phyloP scores from a whole-genome alignment of 2,329 filamentous ascomycete genomes.

The Mollisiaceae sp. region DNA sequence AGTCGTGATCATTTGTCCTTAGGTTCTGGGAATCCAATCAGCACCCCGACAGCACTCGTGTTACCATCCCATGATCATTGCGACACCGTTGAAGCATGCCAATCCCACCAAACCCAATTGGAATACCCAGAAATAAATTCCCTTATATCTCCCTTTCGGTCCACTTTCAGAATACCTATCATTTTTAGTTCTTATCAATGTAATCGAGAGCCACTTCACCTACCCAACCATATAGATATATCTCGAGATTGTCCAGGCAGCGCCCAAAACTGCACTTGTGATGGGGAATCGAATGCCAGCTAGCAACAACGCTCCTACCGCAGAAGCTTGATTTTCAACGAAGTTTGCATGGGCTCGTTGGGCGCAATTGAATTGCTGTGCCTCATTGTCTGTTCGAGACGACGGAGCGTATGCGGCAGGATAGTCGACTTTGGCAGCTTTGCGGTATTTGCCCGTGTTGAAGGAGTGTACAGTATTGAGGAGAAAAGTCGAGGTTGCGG shows the following conservation, averaged over 20 bases:
- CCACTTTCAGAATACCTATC: constrained; percentile 49
- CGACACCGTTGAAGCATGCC: constrained; percentile 35
- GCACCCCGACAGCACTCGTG: background rate
- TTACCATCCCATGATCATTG: constrained; percentile 36
- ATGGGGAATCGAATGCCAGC: constrained; percentile 61
- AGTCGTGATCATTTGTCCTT: background rate
- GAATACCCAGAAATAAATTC: constrained; percentile 32
- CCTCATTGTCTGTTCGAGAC: constrained; percentile 39
- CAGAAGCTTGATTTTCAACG: constrained; percentile 62
- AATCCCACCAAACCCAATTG: constrained; percentile 37
- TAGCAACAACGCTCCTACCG: constrained; percentile 59
- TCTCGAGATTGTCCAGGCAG: constrained; percentile 57
- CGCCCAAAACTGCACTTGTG: constrained; percentile 54
- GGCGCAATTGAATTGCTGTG: constrained; percentile 66
- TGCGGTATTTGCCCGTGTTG: constrained; percentile 56
- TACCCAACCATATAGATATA: constrained; percentile 61
- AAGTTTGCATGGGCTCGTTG: constrained; percentile 69
- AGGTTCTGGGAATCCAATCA: background rate
- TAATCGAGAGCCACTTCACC: constrained; percentile 12
- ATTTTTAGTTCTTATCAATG: constrained; percentile 44
- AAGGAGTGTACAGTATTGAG: constrained; percentile 59
- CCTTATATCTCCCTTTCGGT: constrained; percentile 35
- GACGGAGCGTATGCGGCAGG: constrained; percentile 57
- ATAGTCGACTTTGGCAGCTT: constrained; percentile 58
- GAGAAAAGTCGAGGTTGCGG: constrained; percentile 61